These are phyloP conservation scores for Backusella macrospora DNA, from an alignment of 192 early-diverging fungal species.

Conservation along the genomic window DNA sequence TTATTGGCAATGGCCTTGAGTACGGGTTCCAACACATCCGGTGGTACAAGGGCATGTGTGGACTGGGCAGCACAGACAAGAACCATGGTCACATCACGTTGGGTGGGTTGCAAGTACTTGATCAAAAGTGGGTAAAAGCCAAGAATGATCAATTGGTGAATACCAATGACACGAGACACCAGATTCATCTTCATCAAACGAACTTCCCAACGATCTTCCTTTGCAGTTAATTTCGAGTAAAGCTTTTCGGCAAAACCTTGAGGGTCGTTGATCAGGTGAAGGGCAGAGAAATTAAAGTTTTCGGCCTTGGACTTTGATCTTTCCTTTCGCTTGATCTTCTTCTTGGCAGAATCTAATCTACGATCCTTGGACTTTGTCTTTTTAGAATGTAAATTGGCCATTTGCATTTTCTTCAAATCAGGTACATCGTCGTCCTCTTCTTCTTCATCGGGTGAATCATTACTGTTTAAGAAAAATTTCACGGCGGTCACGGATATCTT, in stretches of 20 bases:
- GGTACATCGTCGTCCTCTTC: slow-evolving; percentile 65
- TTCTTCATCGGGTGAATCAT: slow-evolving; percentile 74
- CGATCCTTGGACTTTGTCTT: slow-evolving; percentile 83
- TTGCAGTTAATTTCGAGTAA: slow-evolving; percentile 78
- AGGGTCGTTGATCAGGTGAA: slow-evolving; percentile 95
- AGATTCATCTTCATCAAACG: slow-evolving; percentile 92
- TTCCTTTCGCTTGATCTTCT: slow-evolving; percentile 70
- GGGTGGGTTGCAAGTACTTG: slow-evolving; percentile 94
- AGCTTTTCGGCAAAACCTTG: slow-evolving; percentile 97
- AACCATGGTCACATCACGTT: slow-evolving; percentile 91
- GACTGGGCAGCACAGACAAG: slow-evolving; percentile 89
- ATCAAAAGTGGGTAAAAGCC: slow-evolving; percentile 93
- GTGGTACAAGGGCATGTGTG: slow-evolving; percentile 92
- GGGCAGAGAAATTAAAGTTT: slow-evolving; percentile 89
- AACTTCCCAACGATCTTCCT: slow-evolving; percentile 88
- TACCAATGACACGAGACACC: slow-evolving; percentile 91
- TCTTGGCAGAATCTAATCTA: slow-evolving; percentile 78
- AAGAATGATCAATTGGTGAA: slow-evolving; percentile 91
- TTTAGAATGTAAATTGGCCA: slow-evolving; percentile 78
- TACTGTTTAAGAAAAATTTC: slow-evolving; percentile 90
- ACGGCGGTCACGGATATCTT: slow-evolving; percentile 94
- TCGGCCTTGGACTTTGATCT: slow-evolving; percentile 66
- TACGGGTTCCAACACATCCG: slow-evolving; percentile 86
- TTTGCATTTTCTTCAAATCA: slow-evolving; percentile 78
- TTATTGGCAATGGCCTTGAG: slow-evolving; percentile 93